Base-by-base conservation (phyloP, 2,329 filamentous ascomycete species). In the Talaromyces islandicus region DNA sequence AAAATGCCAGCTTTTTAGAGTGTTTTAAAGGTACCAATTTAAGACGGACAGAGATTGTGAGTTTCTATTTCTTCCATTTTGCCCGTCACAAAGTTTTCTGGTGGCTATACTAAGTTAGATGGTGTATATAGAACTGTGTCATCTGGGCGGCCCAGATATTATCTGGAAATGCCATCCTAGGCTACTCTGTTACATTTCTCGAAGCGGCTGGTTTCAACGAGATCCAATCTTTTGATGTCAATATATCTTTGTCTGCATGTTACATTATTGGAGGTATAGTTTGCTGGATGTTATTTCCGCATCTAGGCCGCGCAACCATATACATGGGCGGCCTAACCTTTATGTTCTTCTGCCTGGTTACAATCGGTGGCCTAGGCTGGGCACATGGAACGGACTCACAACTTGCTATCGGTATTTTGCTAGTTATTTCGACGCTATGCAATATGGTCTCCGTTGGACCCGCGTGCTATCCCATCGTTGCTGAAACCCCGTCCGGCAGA, bases 11-110 rank as follows among this genome's bases (percentile, higher is more conserved):
- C 56, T 96, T 94, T 73, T 75, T 84, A 65, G 91, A 96, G 73
- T 96, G 91, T 77, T 95, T 96, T 82, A 87, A 83, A 71, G 91
- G 91, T 7, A 83, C 84, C 14, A 88, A 96, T 70, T 79, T 88
- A 56, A 88, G 91, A 61, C 85, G 91, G 25, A 96, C 91, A 2
- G 91, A 90, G 71, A 87, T 88, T 64, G 80, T 85, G 29, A 84
- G 83, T 61, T 19, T 55, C 12, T 3, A 17, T 25, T n/a, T 29
- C 10, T 25, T 14, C 32, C 12, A 35, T 35, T 5, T 4, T 7
- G 3, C 11, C 11, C 10, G 21, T 27, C 21, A 27, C 25, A 35
- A 35, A 17, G 11, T 2, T 7, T 35, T 38, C 4, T 35, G 32
- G 3, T 12, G 32, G 17, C 14, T 38, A 7, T 38, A 12, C 35